Base-by-base conservation (phyloP, 331 rosid species). In the Dryas integrifolia region DNA sequence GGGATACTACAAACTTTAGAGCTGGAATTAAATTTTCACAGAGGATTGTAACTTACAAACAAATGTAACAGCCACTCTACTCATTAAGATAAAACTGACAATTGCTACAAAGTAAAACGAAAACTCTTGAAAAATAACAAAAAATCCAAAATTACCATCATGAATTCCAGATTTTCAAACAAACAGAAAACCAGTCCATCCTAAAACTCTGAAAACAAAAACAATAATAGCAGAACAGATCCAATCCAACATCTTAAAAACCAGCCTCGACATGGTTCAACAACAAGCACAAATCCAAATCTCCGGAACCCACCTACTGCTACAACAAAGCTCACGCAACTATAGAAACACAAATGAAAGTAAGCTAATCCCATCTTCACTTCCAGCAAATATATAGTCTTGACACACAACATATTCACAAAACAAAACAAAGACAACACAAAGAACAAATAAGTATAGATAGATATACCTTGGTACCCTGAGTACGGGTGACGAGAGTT, bases 401-500 rank as follows among this genome's bases (percentile, higher is more conserved):
- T 21, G 24, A 21, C 24, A 21, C 24, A 21, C 24, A 21, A 21
- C 24, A 21, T 21, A 7, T 39, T 18, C 4, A 12, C 38, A 5
- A 7, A 63, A 47, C 21, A 43, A 26, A 59, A 12, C 6, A 6
- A 0, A 4, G 24, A 9, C 2, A 14, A 65, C n/a, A 48, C 0
- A 12, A 0, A 14, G 21, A n/a, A 40, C 15, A 44, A 60, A 9
- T 2, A 9, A 3, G 1, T 13, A 2, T 8, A 2, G 2, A 14
- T 0, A 3, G 9, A 61, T 15, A 55, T 65, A 89, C 98, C 96
- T 88, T 94, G 59, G 98, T 94, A 13, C 98, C 98, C 87, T 94
- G 98, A 50, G 97, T 94, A 69, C 97, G 95, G 46, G 88, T 39
- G 40, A 94, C 98, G 0, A 89, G 96, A 55, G 98, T 94, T 47